Percentiles rank a stretch among this genome's conserved stretches.
These are phyloP conservation scores for Kernera saxatilis DNA, from an alignment of 345 rosid species.

Conservation along the genomic window DNA sequence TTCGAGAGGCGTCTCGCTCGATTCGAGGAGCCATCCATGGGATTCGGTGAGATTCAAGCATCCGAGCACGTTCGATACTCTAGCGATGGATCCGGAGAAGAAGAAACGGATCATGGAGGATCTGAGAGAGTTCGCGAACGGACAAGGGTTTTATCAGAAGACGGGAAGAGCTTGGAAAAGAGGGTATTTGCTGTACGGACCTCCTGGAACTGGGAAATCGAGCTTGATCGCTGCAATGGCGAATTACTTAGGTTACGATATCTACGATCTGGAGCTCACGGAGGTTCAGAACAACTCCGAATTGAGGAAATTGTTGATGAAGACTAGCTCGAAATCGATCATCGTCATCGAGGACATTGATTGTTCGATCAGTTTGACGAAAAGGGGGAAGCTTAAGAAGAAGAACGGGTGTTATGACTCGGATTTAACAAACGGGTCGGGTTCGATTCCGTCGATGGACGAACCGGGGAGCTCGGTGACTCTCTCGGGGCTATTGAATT, in stretches of 20 bases:
- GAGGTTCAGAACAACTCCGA: slow-evolving; percentile 92
- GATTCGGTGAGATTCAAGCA: slow-evolving; percentile 93
- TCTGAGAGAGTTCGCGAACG: slow-evolving; percentile 58
- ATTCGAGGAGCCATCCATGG: slow-evolving; percentile 90
- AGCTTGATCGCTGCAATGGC: slow-evolving; percentile 99
- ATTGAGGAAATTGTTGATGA: slow-evolving; percentile 78
- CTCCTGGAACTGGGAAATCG: slow-evolving; percentile 96
- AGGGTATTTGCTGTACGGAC: slow-evolving; percentile 82
- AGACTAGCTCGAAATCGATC: slow-evolving; percentile 80
- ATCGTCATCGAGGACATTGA: slow-evolving; percentile 93
- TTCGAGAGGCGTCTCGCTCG: slow-evolving; percentile 80
- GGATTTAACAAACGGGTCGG: slow-evolving; percentile 37
- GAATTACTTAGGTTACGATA: slow-evolving; percentile 74
- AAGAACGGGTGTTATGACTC: slow-evolving; percentile 20
- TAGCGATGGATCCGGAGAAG: slow-evolving; percentile 77
- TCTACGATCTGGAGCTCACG: slow-evolving; percentile 84
- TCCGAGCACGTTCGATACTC: slow-evolving; percentile 85
- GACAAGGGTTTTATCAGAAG: slow-evolving; percentile 70
- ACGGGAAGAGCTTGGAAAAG: slow-evolving; percentile 97
- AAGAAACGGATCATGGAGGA: slow-evolving; percentile 66
- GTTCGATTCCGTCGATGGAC: slow-evolving; percentile 34
- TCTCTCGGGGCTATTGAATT: slow-evolving; percentile 78
- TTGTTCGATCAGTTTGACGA: slow-evolving; percentile 65
- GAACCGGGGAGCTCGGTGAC: slow-evolving; percentile 42
- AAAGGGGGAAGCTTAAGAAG: slow-evolving; percentile 28